Percentiles rank a stretch among this genome's conserved stretches.
Evolutionary conservation across 352 stramenopile genomes (phyloP).

Genomic region (Phytophthora kernoviae): DNA sequence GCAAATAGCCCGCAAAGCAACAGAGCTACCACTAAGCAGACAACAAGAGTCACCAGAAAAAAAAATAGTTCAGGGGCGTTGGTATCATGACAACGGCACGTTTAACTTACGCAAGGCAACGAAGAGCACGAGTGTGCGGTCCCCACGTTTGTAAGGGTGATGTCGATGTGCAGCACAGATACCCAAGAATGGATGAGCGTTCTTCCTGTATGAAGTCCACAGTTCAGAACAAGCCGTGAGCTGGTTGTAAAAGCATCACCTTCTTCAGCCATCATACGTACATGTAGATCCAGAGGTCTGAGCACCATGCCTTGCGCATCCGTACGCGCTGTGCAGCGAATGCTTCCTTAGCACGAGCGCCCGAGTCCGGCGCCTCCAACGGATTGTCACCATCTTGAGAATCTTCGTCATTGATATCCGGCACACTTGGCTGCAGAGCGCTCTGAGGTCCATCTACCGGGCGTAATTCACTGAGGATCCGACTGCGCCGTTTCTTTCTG

Average conservation of each 20-base stretch:
- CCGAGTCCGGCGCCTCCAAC: constrained; percentile 23
- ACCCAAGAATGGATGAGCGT: constrained; percentile 52
- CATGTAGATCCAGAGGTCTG: constrained; percentile 70
- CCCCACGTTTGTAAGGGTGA: constrained; percentile 57
- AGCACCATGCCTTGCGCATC: constrained; percentile 41
- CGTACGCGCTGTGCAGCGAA: constrained; percentile 60
- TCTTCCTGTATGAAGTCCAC: constrained; percentile 46
- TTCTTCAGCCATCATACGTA: constrained; percentile 22
- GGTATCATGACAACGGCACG: background rate
- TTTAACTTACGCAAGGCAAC: constrained; percentile 46
- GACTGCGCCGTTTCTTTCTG: constrained; percentile 30
- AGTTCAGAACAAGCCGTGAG: constrained; percentile 6
- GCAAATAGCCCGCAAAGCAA: constrained; percentile 49
- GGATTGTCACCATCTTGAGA: constrained; percentile 19
- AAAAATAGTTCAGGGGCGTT: no score
- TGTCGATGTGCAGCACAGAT: constrained; percentile 46
- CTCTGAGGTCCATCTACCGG: constrained; percentile 28
- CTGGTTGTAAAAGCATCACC: background rate
- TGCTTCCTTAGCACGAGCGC: constrained; percentile 38
- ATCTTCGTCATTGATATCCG: constrained; percentile 24
- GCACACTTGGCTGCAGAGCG: constrained; percentile 12
- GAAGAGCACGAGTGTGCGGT: constrained; percentile 56
- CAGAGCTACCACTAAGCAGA: constrained; percentile 38
- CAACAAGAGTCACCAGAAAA: no score
- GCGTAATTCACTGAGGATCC: constrained; percentile 44